phyloP scores from a whole-genome alignment of 2,329 filamentous ascomycete genomes.

The Phaeosphaeria sp. region DNA sequence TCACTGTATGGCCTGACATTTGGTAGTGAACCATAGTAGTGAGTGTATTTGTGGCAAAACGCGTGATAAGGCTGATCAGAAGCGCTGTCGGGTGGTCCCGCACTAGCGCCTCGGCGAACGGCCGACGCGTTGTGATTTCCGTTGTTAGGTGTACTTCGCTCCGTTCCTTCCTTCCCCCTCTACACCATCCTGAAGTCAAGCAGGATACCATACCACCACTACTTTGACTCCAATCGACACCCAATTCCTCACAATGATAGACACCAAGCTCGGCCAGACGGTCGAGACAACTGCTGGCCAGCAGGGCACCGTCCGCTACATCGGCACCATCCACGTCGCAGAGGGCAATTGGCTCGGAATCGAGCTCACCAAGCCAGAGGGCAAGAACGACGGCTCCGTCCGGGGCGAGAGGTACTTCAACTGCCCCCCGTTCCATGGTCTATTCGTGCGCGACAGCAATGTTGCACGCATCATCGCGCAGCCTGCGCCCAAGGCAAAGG shows the following conservation, averaged over 20 bases:
- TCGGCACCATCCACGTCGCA: constrained; percentile 82
- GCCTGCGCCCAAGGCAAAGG: constrained; percentile 48
- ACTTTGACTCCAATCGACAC: constrained; percentile 4
- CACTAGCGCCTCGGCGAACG: neutral
- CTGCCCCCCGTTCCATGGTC: constrained; percentile 72
- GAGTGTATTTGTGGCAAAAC: neutral
- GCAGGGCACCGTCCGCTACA: constrained; percentile 77
- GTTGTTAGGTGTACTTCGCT: neutral
- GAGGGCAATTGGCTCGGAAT: constrained; percentile 87
- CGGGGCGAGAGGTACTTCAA: constrained; percentile 89
- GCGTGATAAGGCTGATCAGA: neutral
- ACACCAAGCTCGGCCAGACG: constrained; percentile 66
- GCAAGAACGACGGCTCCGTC: constrained; percentile 94
- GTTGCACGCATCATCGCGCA: constrained; percentile 61
- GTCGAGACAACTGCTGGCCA: constrained; percentile 82
- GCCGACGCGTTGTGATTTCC: neutral
- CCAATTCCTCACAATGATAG: constrained; percentile 26
- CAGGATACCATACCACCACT: constrained; percentile 3
- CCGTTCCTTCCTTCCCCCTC: constrained; percentile 1
- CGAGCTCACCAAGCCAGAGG: constrained; percentile 79
- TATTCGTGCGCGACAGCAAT: constrained; percentile 82
- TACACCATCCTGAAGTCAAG: constrained; percentile 11
- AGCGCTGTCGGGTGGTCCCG: neutral
- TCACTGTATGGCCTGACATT: neutral
- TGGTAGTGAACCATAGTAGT: neutral